Percentiles rank a stretch among this genome's conserved stretches.
Conservation (phyloP, 192 early-diverging fungal genomes). For the Geosiphon pyriformis region DNA sequence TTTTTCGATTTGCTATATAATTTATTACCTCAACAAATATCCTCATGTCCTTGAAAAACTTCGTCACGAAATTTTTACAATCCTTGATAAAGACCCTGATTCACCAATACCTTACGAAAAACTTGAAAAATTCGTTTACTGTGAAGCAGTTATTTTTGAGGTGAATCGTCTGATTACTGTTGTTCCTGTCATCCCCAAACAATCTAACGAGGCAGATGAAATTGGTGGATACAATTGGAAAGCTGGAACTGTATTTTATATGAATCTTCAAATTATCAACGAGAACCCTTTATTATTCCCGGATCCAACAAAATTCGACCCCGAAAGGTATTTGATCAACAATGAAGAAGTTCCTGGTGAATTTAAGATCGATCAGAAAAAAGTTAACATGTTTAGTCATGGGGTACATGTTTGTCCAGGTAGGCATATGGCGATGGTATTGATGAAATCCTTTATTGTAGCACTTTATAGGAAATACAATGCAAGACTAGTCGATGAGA, state of each 20-base stretch:
- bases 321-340: too few relatives aligned
- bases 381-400: conserved; percentile 4
- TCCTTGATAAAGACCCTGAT: neutral
- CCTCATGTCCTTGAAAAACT: neutral
- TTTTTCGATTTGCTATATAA: neutral
- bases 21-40: conserved; percentile 6
- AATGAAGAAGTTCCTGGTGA: too few relatives aligned
- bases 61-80: conserved; percentile 3
- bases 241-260: neutral
- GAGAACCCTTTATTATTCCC: neutral
- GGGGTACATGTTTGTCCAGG: conserved; percentile 10
- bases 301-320: neutral
- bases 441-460: neutral
- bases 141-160: conserved; percentile 17
- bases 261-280: neutral
- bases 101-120: neutral
- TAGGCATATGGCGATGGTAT: conserved; percentile 12
- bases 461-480: conserved; percentile 8
- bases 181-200: neutral
- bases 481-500: neutral
- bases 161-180: neutral
- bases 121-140: conserved; percentile 1
- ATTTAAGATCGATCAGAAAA: neutral
- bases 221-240: conserved; percentile 11
- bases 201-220: neutral